phyloP scores from a whole-genome alignment of 75 land plant genomes.

The Chamaecyparis obtusa region DNA sequence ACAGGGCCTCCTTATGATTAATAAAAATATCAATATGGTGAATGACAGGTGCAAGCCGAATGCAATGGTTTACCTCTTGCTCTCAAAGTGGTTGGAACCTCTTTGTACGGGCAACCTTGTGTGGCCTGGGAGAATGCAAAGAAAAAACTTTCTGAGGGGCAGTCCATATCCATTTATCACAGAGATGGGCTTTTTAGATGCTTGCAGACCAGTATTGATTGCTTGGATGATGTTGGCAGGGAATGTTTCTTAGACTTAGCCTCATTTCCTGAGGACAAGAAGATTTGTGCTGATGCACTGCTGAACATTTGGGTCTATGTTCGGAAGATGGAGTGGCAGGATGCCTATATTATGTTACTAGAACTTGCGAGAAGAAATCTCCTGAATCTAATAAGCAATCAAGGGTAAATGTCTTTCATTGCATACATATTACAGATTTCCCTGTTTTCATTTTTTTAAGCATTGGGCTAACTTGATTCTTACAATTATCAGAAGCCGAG shows the following conservation, averaged over 20 bases:
- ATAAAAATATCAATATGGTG: not conserved
- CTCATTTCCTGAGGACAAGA: conserved; percentile 56
- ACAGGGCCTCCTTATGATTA: not conserved
- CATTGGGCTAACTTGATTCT: not conserved
- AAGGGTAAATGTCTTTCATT: not conserved
- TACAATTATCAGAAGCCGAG: not conserved
- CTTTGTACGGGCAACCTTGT: conserved; percentile 25
- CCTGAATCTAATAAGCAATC: conserved; percentile 40
- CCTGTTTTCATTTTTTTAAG: not conserved
- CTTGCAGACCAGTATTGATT: conserved; percentile 14
- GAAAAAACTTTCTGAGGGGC: conserved; percentile 34
- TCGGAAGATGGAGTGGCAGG: conserved; percentile 43
- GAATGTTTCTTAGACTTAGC: conserved; percentile 63
- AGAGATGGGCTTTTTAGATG: conserved; percentile 36
- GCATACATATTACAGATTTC: not conserved
- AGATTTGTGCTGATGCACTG: conserved; percentile 45
- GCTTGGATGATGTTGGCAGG: conserved; percentile 13
- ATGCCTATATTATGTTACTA: conserved; percentile 44
- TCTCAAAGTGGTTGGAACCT: conserved; percentile 60
- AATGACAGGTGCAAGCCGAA: conserved; percentile 34
- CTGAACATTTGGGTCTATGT: conserved; percentile 53
- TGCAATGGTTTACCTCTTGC: conserved; percentile 63
- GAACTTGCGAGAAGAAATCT: conserved; percentile 53
- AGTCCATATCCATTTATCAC: conserved; percentile 43
- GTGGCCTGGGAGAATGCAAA: conserved; percentile 40